Evolutionary conservation across 441 rosid species (phyloP), one percentile per base, ranked within the genome.

Genomic region (Lepidium campestre): DNA sequence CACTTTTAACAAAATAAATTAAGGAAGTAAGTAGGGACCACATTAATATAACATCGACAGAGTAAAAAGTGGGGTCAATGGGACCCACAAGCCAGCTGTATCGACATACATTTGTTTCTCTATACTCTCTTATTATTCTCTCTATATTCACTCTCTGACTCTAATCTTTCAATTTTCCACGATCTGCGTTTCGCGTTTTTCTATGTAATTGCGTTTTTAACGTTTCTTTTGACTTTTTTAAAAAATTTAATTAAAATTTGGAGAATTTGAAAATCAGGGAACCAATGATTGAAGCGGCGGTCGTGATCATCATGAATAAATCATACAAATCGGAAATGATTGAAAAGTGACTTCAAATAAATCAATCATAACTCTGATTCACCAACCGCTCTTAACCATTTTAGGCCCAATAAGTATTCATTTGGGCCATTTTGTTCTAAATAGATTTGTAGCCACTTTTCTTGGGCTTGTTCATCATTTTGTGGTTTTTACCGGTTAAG

Each of bases 271-370:
- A 66, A 73, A 66, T 57, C 7, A 31, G 47, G 39, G 47, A 31
- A 72, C 61, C 73, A 74, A 68, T 74, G 70, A 74, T 74, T 74
- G 77, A 54, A 73, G 12, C 64, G 73, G 73, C 69, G 72, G 67
- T 73, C 73, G 68, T 67, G 73, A 60, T 57, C 65, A 67, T 74
- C 77, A 74, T 74, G 65, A 74, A 68, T 74, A 62, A 74, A 74
- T 74, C 65, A 74, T 74, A 56, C 57, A 61, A 62, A 55, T 62
- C 45, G 42, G 69, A 74, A 67, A 74, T 74, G 70, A 74, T 74
- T 67, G 77, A 74, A 56, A 74, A 68, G 73, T 55, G 72, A 59
- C 71, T 41, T 4, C 10, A 57, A 55, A 62, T 20, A 18, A 47
- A 71, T 22, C n/a, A 50, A 42, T 72, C 50, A 49, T 41, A 19